Base-by-base conservation (phyloP, 2,329 filamentous ascomycete genomes). In the Claviceps spartinae region DNA sequence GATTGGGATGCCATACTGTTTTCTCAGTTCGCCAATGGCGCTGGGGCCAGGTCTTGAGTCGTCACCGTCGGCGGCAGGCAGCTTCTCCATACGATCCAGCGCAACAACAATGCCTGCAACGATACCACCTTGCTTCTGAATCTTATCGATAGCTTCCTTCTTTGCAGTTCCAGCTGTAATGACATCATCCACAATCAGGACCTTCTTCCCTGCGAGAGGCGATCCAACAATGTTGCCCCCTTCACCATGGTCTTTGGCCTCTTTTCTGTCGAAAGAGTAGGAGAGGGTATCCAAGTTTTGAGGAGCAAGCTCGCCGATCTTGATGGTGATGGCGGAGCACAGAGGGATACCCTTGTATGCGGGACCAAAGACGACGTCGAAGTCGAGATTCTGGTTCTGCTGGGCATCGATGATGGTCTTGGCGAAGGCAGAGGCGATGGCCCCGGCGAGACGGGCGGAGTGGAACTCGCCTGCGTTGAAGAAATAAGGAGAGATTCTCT, bases 331-430 rank as follows among this genome's bases (percentile, higher is more conserved):
- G 2, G 86, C 78, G 16, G 85, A 83, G 45, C 86, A 86, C n/a
- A 97, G 79, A 1, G 90, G 88, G 58, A 97, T 95, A 45, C 93
- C 93, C 73, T 97, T 98, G 77, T 97, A 98, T 9, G 93, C 91
- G 2, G 93, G 91, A 16, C 80, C 90, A 68, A 97, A 97, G 63
- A 97, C 76, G 60, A 97, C 78, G 66, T 97, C 91, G 67, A 94
- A 84, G 36, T 77, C 69, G 46, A 79, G 70, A 37, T 69, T 66
- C 37, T 63, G 60, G 37, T 69, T 62, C 45, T 67, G 60, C 59
- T 70, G 68, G 20, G 73, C 71, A 48, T 75, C 67, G 57, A 74
- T 70, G 60, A 85, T 80, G 52, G 80, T 76, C 58, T 77, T 69
- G 44, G 91, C 91, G 69, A 91, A 97, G 54, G 91, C 89, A 42